Evolutionary conservation across 805 yeast species (phyloP).

Genomic region (Candida railenensis): DNA sequence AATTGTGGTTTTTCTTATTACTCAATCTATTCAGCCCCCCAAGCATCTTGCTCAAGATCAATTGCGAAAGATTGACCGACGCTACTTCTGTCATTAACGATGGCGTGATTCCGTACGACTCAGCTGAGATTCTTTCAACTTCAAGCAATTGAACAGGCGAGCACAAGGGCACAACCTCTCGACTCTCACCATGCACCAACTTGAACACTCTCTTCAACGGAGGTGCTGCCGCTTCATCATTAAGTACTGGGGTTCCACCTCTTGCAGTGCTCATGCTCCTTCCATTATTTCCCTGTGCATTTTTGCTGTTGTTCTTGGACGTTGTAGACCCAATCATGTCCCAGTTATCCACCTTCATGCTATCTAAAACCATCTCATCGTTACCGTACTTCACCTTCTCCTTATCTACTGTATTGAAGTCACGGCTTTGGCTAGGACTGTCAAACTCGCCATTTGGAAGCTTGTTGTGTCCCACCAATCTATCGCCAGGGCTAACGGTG

Average conservation of each 20-base stretch:
- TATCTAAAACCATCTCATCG: constrained; percentile 70
- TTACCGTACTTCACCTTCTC: constrained; percentile 53
- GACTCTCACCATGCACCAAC: constrained; percentile 17
- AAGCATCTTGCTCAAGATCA: constrained; percentile 54
- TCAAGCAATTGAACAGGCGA: constrained; percentile 80
- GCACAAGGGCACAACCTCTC: constrained; percentile 53
- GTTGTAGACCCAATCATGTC: constrained; percentile 35
- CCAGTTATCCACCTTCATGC: constrained; percentile 49
- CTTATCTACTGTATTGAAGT: constrained; percentile 10
- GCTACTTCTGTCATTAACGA: constrained; percentile 59
- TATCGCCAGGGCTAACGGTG: constrained; percentile 52
- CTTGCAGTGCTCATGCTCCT: constrained; percentile 4
- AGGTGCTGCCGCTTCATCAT: constrained; percentile 17
- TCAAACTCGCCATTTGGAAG: constrained; percentile 19
- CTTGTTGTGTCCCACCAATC: constrained; percentile 77
- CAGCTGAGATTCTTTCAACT: constrained; percentile 60
- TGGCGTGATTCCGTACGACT: constrained; percentile 48
- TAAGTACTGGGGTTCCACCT: constrained; percentile 11
- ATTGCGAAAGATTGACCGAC: constrained; percentile 61
- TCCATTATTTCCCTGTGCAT: constrained; percentile 1
- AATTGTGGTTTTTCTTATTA: constrained; percentile 62
- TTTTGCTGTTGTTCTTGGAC: background rate
- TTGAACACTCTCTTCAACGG: constrained; percentile 15
- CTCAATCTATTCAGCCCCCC: constrained; percentile 70
- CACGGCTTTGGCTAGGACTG: background rate